These are phyloP conservation scores for Crepidotus sp. DNA, from an alignment of 1,284 basidiomycete genomes.

Conservation along the genomic window DNA sequence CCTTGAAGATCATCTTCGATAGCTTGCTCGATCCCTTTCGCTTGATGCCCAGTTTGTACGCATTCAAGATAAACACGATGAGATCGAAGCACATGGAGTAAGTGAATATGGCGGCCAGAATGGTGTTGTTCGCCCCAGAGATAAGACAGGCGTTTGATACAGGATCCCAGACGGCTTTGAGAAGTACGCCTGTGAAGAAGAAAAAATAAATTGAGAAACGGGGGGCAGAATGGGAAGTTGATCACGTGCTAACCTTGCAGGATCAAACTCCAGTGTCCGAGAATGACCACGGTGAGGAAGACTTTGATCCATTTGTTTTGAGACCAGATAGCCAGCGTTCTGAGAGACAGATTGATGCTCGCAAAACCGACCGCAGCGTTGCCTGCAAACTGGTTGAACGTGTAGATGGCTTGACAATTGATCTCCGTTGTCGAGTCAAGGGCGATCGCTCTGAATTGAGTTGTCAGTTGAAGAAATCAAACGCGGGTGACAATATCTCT, in stretches of 20 bases:
- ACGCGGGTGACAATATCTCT: neutral
- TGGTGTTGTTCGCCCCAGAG: constrained; percentile 42
- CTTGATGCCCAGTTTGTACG: constrained; percentile 44
- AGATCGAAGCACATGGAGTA: constrained; percentile 65
- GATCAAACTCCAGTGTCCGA: constrained; percentile 70
- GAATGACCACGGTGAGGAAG: constrained; percentile 48
- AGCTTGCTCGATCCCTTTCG: constrained; percentile 14
- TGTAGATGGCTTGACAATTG: constrained; percentile 62
- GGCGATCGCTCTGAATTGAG: constrained; percentile 39
- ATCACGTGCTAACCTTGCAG: constrained; percentile 45
- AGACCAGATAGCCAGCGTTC: constrained; percentile 49
- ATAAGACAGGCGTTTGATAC: constrained; percentile 41
- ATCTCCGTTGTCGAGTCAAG: constrained; percentile 48
- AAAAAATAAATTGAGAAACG: neutral
- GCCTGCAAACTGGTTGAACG: constrained; percentile 58
- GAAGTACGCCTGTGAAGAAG: constrained; percentile 40
- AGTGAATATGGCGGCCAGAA: constrained; percentile 43
- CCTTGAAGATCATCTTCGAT: constrained; percentile 19
- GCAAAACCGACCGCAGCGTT: constrained; percentile 67
- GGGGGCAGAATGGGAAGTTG: neutral
- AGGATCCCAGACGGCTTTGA: constrained; percentile 49
- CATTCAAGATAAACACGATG: constrained; percentile 49
- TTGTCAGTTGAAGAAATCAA: neutral
- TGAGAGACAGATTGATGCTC: constrained; percentile 69
- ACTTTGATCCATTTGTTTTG: constrained; percentile 50